phyloP scores from a whole-genome alignment of 306 rosid species.

The Macrotyloma uniflorum region DNA sequence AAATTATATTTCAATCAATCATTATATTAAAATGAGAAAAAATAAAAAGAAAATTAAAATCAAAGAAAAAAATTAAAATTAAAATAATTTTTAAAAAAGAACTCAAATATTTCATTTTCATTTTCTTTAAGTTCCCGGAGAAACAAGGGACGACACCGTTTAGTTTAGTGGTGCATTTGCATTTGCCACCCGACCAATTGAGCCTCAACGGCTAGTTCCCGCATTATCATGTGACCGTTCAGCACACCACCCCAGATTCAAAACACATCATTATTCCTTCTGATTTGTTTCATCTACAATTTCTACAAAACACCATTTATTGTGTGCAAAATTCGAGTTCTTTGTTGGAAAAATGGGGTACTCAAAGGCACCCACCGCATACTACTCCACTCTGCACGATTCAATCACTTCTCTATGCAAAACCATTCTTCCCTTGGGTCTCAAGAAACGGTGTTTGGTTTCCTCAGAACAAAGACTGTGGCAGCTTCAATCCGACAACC shows the following conservation, averaged over 20 bases:
- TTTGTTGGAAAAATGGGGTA: slow-evolving; percentile 57
- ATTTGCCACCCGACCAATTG: neutral
- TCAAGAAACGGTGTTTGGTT: slow-evolving; percentile 59
- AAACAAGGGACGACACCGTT: too few species aligned
- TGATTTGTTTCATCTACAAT: neutral
- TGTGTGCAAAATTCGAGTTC: neutral
- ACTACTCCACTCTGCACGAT: slow-evolving; percentile 80
- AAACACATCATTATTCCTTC: slow-evolving; percentile 10
- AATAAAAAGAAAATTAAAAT: too few species aligned
- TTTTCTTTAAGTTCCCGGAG: too few species aligned
- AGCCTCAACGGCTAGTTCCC: neutral
- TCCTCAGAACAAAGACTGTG: slow-evolving; percentile 58
- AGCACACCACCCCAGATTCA: slow-evolving; percentile 39
- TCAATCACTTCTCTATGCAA: slow-evolving; percentile 78
- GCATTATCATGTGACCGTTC: slow-evolving; percentile 53
- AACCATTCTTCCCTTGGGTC: slow-evolving; percentile 67
- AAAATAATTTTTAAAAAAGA: too few species aligned
- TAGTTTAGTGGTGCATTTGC: too few species aligned
- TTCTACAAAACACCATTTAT: neutral
- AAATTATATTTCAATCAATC: too few species aligned
- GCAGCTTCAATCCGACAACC: slow-evolving; percentile 71
- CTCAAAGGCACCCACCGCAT: slow-evolving; percentile 71
- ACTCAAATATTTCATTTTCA: too few species aligned
- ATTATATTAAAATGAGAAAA: too few species aligned
- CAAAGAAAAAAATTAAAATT: too few species aligned